Evolutionary conservation across 1,284 basidiomycete species (phyloP).

Genomic region (Thelephora terrestris): DNA sequence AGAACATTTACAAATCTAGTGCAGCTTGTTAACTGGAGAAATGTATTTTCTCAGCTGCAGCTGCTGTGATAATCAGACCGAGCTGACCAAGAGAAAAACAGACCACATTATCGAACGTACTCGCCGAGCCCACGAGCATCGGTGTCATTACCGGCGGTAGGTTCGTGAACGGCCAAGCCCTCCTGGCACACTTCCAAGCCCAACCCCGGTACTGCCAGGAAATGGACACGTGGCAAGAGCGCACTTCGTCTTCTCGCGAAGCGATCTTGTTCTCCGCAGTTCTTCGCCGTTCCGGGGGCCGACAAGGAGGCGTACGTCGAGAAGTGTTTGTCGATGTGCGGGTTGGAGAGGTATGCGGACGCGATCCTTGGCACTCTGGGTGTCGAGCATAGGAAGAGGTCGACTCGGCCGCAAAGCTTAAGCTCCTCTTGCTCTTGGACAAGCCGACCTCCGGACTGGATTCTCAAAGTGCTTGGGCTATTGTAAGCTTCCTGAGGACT

Average conservation of each 20-base stretch:
- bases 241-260: constrained; percentile 72
- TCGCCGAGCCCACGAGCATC: constrained; percentile 70
- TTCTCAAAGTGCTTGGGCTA: constrained; percentile 84
- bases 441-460: constrained; percentile 82
- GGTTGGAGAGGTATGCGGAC: constrained; percentile 60
- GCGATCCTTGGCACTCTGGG: constrained; percentile 70
- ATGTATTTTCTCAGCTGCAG: no score
- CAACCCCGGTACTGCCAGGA: constrained; percentile 76
- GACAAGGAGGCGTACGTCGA: constrained; percentile 83
- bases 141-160: constrained; percentile 76
- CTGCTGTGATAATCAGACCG: no score
- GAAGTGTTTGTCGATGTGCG: constrained; percentile 71
- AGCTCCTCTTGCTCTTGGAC: constrained; percentile 73
- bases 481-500: constrained; percentile 68
- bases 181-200: constrained; percentile 68
- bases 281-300: constrained; percentile 58
- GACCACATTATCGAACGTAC: constrained; percentile 76
- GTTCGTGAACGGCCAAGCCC: constrained; percentile 65
- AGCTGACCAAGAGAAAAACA: constrained; percentile 25
- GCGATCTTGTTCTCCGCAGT: constrained; percentile 77
- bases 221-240: constrained; percentile 71
- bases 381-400: constrained; percentile 71
- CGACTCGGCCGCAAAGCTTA: constrained; percentile 76
- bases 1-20: no score
- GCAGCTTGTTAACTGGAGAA: no score